Base-by-base conservation (phyloP, 371 early-diverging fungal species). In the Dichotomocladium elegans region DNA sequence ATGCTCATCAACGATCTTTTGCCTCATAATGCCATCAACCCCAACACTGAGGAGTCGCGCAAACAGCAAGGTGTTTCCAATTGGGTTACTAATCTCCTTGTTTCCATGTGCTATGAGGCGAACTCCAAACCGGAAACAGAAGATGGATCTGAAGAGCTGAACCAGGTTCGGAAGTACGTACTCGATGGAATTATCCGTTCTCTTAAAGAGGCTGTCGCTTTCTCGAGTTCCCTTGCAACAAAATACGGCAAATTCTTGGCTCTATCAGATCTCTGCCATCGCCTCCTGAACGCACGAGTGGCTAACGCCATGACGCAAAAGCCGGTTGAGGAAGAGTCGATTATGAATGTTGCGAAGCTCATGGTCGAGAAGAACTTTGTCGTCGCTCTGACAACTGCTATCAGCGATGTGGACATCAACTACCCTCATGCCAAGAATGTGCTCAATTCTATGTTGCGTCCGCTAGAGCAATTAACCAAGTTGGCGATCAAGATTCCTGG, bases 341-440 rank as follows among this genome's bases (percentile, higher is more conserved):
- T 77, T 28, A 58, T 79, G 58, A 74, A 70, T 37, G 74, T 94
- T 33, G 90, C 89, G 15, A 87, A 86, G 56, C 75, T 90, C 51
- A 91, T 97, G 89, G 63, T 98, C 14, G 98, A 98, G 41, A 93
- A 91, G 55, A 84, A 86, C 19, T 91, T 92, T 60, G 92, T 95
- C 1, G 81, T 76, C 30, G 67, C 88, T 0, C 62, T 98, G 42
- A 91, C 94, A 4, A 79, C 77, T 26, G 84, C 89, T 7, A 66
- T 95, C 15, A 83, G 85, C 47, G 92, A 93, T 48, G 77, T 98
- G 28, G 97, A 98, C 57, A 74, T 93, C 43, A 88, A 91, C 60
- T 92, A 95, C 61, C 95, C 98, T 8, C 76, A 83, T 47, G 77
- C 92, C 29, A 87, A 81, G 40, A 72, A 70, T 6, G 77, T 96